Percentiles rank a stretch among this genome's conserved stretches.
Evolutionary conservation across 345 rosid genomes (phyloP).

Genomic region (Brassica carinata): DNA sequence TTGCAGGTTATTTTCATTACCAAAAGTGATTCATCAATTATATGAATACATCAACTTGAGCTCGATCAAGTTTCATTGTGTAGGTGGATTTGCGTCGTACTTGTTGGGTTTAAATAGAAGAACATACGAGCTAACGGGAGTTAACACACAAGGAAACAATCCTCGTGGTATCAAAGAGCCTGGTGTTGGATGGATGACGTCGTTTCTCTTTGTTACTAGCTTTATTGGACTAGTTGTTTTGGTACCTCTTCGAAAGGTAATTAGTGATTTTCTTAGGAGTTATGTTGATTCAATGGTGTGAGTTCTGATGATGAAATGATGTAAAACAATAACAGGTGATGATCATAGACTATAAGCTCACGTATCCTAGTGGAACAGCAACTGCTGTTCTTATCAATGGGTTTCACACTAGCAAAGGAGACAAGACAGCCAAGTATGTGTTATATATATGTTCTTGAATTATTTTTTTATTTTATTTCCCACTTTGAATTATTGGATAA

Average conservation of each 20-base stretch:
- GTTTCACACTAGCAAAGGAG: constrained; percentile 80
- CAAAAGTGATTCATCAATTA: not conserved
- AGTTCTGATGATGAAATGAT: not conserved
- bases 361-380: constrained; percentile 94
- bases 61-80: not conserved
- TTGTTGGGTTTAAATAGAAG: constrained; percentile 69
- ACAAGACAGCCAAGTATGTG: constrained; percentile 69
- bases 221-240: constrained; percentile 85
- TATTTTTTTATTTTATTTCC: not conserved
- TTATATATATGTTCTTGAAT: constrained; percentile 7
- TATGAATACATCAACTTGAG: not conserved
- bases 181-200: constrained; percentile 85
- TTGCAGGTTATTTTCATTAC: constrained; percentile 58
- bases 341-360: constrained; percentile 80
- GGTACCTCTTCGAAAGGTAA: constrained; percentile 87
- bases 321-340: constrained; percentile 54
- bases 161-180: constrained; percentile 78
- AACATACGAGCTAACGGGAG: constrained; percentile 71
- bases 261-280: not conserved
- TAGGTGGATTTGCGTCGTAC: constrained; percentile 98
- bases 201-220: constrained; percentile 69
- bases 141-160: constrained; percentile 64
- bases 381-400: constrained; percentile 89
- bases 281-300: not conserved
- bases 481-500: not conserved